These are phyloP conservation scores for Zymoseptoria pseudotritici DNA, from an alignment of 2,329 filamentous ascomycete species.

Conservation along the genomic window DNA sequence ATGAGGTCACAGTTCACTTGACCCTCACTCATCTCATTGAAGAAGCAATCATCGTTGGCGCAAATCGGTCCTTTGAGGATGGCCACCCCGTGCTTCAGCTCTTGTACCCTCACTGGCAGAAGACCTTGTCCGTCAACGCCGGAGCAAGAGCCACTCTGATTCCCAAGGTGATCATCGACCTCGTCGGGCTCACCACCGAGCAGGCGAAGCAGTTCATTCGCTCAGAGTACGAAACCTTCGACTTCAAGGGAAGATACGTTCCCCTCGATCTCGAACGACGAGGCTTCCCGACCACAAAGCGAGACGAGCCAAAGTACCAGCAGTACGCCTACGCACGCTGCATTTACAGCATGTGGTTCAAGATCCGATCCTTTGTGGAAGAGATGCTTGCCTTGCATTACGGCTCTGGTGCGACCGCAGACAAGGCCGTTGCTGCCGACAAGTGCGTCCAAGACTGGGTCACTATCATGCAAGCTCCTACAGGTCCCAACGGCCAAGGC, in stretches of 20 bases:
- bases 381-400: conserved; percentile 12
- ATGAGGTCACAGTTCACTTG: conserved; percentile 44
- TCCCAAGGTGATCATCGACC: conserved; percentile 38
- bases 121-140: conserved; percentile 45
- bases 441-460: conserved; percentile 35
- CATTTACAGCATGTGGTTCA: conserved; percentile 40
- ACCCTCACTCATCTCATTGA: conserved; percentile 17
- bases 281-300: conserved; percentile 34
- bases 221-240: conserved; percentile 38
- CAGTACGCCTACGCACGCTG: conserved; percentile 46
- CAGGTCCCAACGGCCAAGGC: conserved; percentile 15
- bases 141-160: conserved; percentile 40
- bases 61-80: conserved; percentile 36
- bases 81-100: conserved; percentile 40
- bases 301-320: conserved; percentile 33
- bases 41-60: conserved; percentile 16
- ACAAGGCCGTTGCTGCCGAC: conserved; percentile 26
- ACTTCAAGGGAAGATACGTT: conserved; percentile 41
- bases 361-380: conserved; percentile 37
- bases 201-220: conserved; percentile 35
- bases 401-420: conserved; percentile 28
- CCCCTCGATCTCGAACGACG: conserved; percentile 39
- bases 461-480: conserved; percentile 30
- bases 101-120: conserved; percentile 44
- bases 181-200: conserved; percentile 36